Base-by-base conservation (phyloP, 2,329 filamentous ascomycete genomes). In the Cyphellophora attinorum region DNA sequence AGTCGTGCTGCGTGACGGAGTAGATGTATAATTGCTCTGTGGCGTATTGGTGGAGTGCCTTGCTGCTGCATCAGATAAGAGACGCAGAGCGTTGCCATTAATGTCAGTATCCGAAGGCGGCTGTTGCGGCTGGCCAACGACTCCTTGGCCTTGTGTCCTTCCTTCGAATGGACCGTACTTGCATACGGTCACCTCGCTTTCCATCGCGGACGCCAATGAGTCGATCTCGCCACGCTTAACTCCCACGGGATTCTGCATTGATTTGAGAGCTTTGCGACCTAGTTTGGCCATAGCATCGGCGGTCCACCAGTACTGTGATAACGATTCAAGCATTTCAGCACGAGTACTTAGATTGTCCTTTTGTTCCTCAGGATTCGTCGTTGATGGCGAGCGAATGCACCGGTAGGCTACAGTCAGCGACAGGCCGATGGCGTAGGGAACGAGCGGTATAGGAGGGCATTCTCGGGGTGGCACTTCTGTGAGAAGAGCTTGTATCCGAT, bases 361-460 rank as follows among this genome's bases (percentile, higher is more conserved):
- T n/a, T 56, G 53, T 27, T 54, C 53, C 25, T 58, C 50, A 23
- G 51, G 48, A 34, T 60, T 53, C 8, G 33, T 64, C 6, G 70
- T 53, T 33, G 61, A 66, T 37, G 66, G 65, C 32, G 66, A 65
- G 15, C 72, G 68, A 29, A 72, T 64, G 37, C 73, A 67, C 11
- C 71, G 67, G 45, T 76, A 75, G 3, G 70, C 67, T 2, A 74
- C 70, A 3, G 67, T 67, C 40, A 74, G 60, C 3, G 70, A 68
- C 5, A 76, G 56, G 1, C 68, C 64, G 12, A 74, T 59, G 3
- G 70, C 66, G 43, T 74, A 76, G 3, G 71, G 69, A 11, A 74
- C 59, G 4, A 74, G 58, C 2, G 72, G 71, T 3, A 74, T 52
- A 1, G 69, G 68, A 15, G 70, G 61, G 1, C 75, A 54, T 11